Conservation (phyloP, 2,329 filamentous ascomycete species). For the Paraphoma sp. region DNA sequence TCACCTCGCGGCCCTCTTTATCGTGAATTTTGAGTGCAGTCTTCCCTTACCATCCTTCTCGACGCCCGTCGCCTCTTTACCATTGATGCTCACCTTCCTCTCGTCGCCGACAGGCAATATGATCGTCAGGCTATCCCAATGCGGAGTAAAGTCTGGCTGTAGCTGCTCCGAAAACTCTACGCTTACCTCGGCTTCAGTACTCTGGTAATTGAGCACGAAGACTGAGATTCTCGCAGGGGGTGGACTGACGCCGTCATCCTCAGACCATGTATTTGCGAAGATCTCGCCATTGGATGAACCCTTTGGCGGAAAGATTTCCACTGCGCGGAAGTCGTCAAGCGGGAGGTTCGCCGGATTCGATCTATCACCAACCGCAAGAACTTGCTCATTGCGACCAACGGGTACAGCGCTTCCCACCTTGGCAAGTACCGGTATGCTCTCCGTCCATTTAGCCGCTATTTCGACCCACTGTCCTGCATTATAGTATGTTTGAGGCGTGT, state of each 20-base stretch:
- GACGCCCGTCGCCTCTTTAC: conserved; percentile 3
- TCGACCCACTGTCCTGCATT: conserved; percentile 61
- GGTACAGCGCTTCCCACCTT: conserved; percentile 62
- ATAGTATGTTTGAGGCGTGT: conserved; percentile 65
- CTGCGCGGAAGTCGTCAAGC: conserved; percentile 61
- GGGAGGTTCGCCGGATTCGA: conserved; percentile 54
- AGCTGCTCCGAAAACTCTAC: conserved; percentile 52
- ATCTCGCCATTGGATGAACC: conserved; percentile 45
- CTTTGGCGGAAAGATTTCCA: conserved; percentile 64
- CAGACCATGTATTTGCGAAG: conserved; percentile 58
- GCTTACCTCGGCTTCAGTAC: conserved; percentile 52
- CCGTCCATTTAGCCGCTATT: conserved; percentile 59
- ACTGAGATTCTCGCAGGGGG: conserved; percentile 36
- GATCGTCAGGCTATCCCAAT: conserved; percentile 59
- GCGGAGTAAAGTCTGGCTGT: conserved; percentile 53
- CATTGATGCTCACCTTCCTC: conserved; percentile 42
- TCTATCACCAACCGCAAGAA: conserved; percentile 59
- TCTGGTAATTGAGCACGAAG: conserved; percentile 32
- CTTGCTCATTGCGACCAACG: conserved; percentile 59
- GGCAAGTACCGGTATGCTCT: conserved; percentile 63
- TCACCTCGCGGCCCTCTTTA: no score
- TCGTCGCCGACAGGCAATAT: conserved; percentile 60
- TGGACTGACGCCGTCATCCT: conserved; percentile 64
- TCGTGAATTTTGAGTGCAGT: conserved; percentile 1
- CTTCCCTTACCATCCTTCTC: conserved; percentile 13